These are phyloP conservation scores for Lasiodiplodia sp. DNA, from an alignment of 2,329 filamentous ascomycete species.

Conservation along the genomic window DNA sequence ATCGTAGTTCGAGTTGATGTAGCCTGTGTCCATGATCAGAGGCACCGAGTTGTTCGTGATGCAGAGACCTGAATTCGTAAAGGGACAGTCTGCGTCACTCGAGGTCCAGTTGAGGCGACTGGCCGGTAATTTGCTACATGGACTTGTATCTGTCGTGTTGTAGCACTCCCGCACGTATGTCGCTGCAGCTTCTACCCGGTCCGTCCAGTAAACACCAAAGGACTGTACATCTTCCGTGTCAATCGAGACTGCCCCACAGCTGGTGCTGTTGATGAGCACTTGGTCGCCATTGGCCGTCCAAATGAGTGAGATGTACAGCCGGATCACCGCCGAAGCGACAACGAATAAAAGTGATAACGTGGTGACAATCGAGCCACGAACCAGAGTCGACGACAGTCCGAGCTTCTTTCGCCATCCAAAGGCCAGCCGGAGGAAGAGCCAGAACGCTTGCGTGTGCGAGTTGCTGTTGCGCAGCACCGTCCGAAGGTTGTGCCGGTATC, in stretches of 20 bases:
- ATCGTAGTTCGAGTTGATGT: constrained; percentile 9
- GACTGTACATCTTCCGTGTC: neutral
- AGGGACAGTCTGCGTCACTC: neutral
- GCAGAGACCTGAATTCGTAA: neutral
- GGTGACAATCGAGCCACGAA: neutral
- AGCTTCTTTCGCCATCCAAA: constrained; percentile 8
- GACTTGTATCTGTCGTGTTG: neutral
- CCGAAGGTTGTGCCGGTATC: constrained; percentile 9
- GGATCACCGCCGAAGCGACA: neutral
- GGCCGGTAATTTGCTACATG: neutral
- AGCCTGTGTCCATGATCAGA: neutral
- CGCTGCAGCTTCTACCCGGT: neutral
- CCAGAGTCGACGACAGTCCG: neutral
- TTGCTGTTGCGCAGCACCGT: constrained; percentile 6
- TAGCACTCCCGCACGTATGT: constrained; percentile 8
- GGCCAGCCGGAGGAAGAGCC: constrained; percentile 1
- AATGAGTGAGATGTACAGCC: constrained; percentile 3
- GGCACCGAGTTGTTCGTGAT: constrained; percentile 3
- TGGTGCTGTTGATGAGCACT: neutral
- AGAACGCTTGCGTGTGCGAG: neutral
- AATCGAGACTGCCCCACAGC: neutral
- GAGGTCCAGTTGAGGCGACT: neutral
- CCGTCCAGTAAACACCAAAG: constrained; percentile 1
- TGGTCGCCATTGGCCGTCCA: constrained; percentile 4
- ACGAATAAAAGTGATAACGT: neutral